Conservation (phyloP, 257 asterid species). For the Solanum gracilifrons region DNA sequence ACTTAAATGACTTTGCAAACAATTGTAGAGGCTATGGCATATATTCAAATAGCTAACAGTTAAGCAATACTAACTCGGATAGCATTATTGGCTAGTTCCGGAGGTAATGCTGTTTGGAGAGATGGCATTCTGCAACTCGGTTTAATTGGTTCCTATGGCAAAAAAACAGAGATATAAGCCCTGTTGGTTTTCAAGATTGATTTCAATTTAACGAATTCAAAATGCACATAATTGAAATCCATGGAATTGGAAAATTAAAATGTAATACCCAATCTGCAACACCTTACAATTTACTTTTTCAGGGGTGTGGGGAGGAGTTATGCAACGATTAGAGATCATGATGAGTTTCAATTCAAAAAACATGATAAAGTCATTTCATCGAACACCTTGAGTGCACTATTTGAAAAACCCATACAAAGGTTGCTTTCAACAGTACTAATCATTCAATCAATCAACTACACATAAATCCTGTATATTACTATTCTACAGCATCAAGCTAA, state of each 20-base stretch:
- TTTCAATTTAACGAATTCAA: not conserved
- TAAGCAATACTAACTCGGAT: constrained; percentile 36
- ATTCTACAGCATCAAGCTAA: not conserved
- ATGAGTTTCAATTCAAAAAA: not conserved
- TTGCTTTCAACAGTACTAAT: not conserved
- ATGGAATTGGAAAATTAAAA: no score
- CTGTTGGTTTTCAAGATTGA: not conserved
- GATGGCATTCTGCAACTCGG: constrained; percentile 46
- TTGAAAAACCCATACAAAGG: not conserved
- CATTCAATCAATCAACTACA: not conserved
- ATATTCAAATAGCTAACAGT: not conserved
- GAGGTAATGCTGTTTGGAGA: constrained; percentile 81
- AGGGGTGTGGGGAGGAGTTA: not conserved
- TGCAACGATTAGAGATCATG: not conserved
- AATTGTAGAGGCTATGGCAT: not conserved
- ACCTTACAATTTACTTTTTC: not conserved
- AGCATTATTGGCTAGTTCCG: constrained; percentile 81
- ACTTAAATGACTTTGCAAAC: not conserved
- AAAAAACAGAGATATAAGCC: not conserved
- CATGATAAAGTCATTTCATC: not conserved
- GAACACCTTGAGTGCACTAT: not conserved
- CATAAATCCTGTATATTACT: not conserved
- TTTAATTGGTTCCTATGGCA: not conserved
- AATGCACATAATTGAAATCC: not conserved
- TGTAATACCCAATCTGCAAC: not conserved